Base-by-base conservation (phyloP, 2,329 filamentous ascomycete species). In the Colletotrichum sp. region DNA sequence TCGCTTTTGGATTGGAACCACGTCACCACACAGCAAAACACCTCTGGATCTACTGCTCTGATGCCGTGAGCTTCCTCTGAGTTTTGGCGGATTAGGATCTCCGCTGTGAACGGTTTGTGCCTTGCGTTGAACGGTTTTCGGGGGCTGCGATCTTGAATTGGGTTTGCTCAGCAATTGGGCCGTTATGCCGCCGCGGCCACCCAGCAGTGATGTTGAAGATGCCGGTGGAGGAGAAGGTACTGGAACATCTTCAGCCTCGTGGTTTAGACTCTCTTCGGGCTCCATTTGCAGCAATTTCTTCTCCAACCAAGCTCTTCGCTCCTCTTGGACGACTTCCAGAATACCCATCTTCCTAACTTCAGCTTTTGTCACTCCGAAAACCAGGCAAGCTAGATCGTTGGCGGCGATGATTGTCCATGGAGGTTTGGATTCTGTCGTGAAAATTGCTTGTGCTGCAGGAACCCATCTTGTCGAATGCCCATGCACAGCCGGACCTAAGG, bases 341-440 rank as follows among this genome's bases (percentile, higher is more conserved):
- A 99, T 99, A 64, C 97, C 96, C 88, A 99, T 93, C 82, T 96
- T 98, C 71, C 96, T 93, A 29, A 99, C 95, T 84, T 99, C 97
- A 6, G 95, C 95, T 82, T 95, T 95, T n/a, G 96, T 98, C 12
- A 99, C 95, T n/a, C 97, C 97, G 86, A 99, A 99, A n/a, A 99
- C 94, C 59, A 99, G 89, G 85, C 97, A 99, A 22, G 97, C 97
- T 65, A 99, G 89, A 83, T 99, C 97, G 82, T 99, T 99, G 66
- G 97, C 97, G 5, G 97, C 95, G 69, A 98, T 91, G 76, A 99
- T 98, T 1, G 96, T 99, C 95, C 96, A 99, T 5, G 96, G 97
- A 11, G 95, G 91, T 78, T 94, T 93, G 16, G 95, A 91, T 84
- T 98, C 95, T n/a, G 97, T 99, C 9, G 96, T 98, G 83, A 99